These are phyloP conservation scores for Salmacisia buchloeana DNA, from an alignment of 1,284 basidiomycete genomes.

Conservation along the genomic window DNA sequence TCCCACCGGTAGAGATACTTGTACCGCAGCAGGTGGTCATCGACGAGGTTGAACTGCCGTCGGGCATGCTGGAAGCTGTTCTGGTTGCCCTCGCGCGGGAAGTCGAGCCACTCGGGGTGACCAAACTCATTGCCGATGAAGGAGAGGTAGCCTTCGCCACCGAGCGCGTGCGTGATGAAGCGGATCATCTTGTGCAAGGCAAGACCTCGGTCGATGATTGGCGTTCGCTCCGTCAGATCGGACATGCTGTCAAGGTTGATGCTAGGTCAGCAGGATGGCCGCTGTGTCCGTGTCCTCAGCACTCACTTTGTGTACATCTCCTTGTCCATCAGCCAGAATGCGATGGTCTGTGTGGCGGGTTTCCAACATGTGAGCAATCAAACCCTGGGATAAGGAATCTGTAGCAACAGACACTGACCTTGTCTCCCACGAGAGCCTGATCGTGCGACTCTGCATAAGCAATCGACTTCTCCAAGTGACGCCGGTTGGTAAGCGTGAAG, in stretches of 20 bases:
- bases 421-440: constrained; percentile 95
- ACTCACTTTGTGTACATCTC: constrained; percentile 65
- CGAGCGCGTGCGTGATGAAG: constrained; percentile 80
- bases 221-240: constrained; percentile 76
- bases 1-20: constrained; percentile 90
- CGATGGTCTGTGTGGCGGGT: constrained; percentile 61
- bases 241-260: constrained; percentile 66
- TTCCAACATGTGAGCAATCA: background rate
- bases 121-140: constrained; percentile 98
- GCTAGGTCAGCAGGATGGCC: background rate
- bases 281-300: background rate
- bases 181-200: constrained; percentile 96
- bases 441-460: constrained; percentile 96
- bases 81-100: constrained; percentile 87
- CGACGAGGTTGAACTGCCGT: constrained; percentile 90
- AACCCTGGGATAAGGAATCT: background rate
- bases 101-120: constrained; percentile 99
- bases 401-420: constrained; percentile 47
- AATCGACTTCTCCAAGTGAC: constrained; percentile 82
- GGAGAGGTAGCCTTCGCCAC: constrained; percentile 94
- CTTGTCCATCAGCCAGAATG: constrained; percentile 99
- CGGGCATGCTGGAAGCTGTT: constrained; percentile 87
- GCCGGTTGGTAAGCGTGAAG: constrained; percentile 81
- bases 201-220: constrained; percentile 79
- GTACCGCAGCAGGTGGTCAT: constrained; percentile 79